phyloP scores from a whole-genome alignment of 2,329 filamentous ascomycete genomes.

The Hymenoscyphus albidus region DNA sequence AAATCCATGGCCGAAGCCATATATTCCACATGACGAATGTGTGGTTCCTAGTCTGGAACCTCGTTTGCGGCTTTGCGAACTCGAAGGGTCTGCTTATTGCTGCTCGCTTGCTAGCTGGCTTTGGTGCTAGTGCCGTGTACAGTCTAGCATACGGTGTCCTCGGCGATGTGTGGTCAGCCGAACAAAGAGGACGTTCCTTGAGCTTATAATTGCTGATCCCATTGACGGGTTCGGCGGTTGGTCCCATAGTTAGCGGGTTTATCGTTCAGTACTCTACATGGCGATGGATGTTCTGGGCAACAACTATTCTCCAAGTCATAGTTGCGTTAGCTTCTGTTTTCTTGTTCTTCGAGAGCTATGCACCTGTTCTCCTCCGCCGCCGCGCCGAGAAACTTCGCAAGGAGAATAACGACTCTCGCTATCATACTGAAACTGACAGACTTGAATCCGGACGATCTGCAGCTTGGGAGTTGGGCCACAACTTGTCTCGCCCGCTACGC shows the following conservation, averaged over 20 bases:
- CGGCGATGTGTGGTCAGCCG: too few species aligned
- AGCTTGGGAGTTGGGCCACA: neutral
- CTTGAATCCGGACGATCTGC: neutral
- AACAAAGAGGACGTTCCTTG: too few species aligned
- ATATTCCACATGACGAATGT: conserved; percentile 43
- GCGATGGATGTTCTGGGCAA: neutral
- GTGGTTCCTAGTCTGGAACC: conserved; percentile 50
- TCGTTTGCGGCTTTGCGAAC: conserved; percentile 44
- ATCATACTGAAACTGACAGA: neutral
- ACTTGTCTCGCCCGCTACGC: neutral
- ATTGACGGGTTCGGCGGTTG: neutral
- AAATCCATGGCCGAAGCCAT: conserved; percentile 42
- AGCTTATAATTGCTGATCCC: too few species aligned
- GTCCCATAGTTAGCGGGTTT: neutral
- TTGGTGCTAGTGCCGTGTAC: conserved; percentile 43
- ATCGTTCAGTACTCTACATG: neutral
- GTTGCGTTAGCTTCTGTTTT: neutral
- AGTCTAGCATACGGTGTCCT: too few species aligned
- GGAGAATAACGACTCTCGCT: neutral
- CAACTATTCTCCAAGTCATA: neutral
- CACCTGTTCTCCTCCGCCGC: neutral
- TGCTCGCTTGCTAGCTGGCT: conserved; percentile 42
- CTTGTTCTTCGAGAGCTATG: neutral
- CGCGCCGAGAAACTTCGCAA: neutral
- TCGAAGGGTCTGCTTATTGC: conserved; percentile 41